Base-by-base conservation (phyloP, 2,329 filamentous ascomycete genomes). In the Colletotrichum chlorophyti region DNA sequence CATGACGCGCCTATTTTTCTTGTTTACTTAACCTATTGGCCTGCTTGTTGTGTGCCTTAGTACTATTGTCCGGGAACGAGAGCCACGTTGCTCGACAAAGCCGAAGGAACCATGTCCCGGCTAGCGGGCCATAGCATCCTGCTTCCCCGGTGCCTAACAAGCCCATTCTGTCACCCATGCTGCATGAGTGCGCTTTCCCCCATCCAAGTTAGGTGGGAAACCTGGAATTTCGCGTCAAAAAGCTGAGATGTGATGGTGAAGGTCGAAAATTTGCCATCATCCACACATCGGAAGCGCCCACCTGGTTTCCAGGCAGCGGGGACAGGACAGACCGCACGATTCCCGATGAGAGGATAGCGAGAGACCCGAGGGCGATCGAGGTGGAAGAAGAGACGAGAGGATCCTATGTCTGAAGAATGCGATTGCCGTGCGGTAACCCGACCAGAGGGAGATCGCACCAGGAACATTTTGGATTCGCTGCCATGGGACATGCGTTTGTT, bases 61-160 rank as follows among this genome's bases (percentile, higher is more conserved):
- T 41, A 34, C 24, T 15, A 12, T 46, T 37, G 47, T 49, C 41
- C 46, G n/a, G 50, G n/a, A 32, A 58, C 32, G 24, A 35, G 23
- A 34, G 27, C 50, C 55, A 50, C 35, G 51, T 55, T 49, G 55
- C 37, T 23, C 49, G 43, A 31, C 19, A 38, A 40, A 59, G 55
- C 51, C 55, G 43, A 55, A 45, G 51, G 26, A 21, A 7, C 55
- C 55, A 43, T 55, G 51, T 59, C 55, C 55, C 49, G 31, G 51
- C 29, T 38, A 50, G 55, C 55, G 55, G 55, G 43, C 43, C 43
- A 32, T n/a, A 55, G 11, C 51, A 55, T 43, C 51, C 26, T 55
- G 55, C 55, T 59, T 59, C 55, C 55, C 55, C 55, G 55, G 55
- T 49, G 43, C 43, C 43, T 59, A 55, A 27, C 37, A 49, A 45